These are phyloP conservation scores for Crotalaria pallida DNA, from an alignment of 306 rosid species.

Conservation along the genomic window DNA sequence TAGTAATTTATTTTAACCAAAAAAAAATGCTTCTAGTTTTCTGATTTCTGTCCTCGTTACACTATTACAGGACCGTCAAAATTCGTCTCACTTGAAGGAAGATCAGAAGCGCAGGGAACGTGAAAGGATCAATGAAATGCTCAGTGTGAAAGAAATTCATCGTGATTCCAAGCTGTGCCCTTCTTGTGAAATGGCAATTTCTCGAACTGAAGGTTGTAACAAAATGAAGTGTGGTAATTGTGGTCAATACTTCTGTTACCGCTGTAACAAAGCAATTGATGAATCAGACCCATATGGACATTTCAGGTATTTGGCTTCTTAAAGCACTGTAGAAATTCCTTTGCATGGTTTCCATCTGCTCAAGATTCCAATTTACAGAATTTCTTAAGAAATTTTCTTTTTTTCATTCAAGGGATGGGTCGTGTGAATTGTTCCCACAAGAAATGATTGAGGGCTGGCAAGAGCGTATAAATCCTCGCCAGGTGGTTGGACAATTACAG, in stretches of 20 bases:
- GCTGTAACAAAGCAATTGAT: slow-evolving; percentile 64
- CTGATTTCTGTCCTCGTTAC: slow-evolving; percentile 10
- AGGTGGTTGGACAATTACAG: slow-evolving; percentile 53
- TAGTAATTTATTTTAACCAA: background rate
- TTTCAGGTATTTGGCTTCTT: slow-evolving; percentile 50
- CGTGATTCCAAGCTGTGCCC: slow-evolving; percentile 86
- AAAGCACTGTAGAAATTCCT: slow-evolving; percentile 2
- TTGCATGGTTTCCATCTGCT: slow-evolving; percentile 16
- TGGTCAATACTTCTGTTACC: slow-evolving; percentile 76
- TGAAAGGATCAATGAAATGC: slow-evolving; percentile 73
- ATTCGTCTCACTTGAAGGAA: slow-evolving; percentile 45
- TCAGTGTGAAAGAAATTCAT: slow-evolving; percentile 61
- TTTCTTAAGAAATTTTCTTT: slow-evolving; percentile 12
- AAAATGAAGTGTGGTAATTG: slow-evolving; percentile 86
- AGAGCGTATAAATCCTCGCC: slow-evolving; percentile 59
- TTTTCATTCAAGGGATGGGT: slow-evolving; percentile 47
- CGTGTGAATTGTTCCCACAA: slow-evolving; percentile 73
- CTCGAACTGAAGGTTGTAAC: slow-evolving; percentile 80
- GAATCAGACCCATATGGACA: slow-evolving; percentile 62
- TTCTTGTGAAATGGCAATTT: slow-evolving; percentile 77
- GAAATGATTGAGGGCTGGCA: slow-evolving; percentile 57
- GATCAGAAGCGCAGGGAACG: slow-evolving; percentile 57
- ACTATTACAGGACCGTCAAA: slow-evolving; percentile 84
- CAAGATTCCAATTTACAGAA: background rate
- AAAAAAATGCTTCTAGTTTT: slow-evolving; percentile 10